Base-by-base conservation (phyloP, 306 rosid genomes). In the Crotalaria pallida region DNA sequence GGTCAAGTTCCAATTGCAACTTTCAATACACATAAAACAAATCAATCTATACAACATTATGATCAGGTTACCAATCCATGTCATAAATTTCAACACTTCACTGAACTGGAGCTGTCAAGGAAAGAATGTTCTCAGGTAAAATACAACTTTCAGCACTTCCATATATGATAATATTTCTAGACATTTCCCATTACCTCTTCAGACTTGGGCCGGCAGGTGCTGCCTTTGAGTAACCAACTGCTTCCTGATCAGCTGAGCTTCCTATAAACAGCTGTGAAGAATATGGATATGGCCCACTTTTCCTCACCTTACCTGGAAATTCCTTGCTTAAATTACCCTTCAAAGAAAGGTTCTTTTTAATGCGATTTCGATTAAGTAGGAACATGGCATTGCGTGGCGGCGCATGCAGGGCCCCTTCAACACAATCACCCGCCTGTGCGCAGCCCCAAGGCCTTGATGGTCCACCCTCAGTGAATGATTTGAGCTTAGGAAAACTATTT, bases 381-480 rank as follows among this genome's bases (percentile, higher is more conserved):
- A 83, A 58, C 91, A 84, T 75, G 0, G 86, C 44, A 45, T 84
- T 89, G 78, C 82, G 83, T 7, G 85, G 89, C 0, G 96, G 89
- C 29, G 86, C 83, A 43, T 85, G 94, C 63, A 80, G 59, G 23
- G 92, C 89, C 16, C 95, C 95, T 72, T 87, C 95, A 44, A 88
- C 89, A 72, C 92, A 87, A 78, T 93, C 88, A 52, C 87, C 86
- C 5, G 69, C 92, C 79, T 89, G 89, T 10, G 69, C 76, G 31
- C 96, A 86, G 29, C 90, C 88, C 96, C 96, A 84, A 50, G 89
- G 88, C 73, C 85, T 82, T 2, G 91, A 86, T 9, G 83, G 69
- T 38, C 89, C 96, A 19, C 82, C 96, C 36, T 84, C 90, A 69
- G 67, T 45, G 40, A 48, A 62, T 23, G 96, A 80, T 77, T 74